phyloP scores from a whole-genome alignment of 164 flowering plant genomes.

The Houttuynia cordata region DNA sequence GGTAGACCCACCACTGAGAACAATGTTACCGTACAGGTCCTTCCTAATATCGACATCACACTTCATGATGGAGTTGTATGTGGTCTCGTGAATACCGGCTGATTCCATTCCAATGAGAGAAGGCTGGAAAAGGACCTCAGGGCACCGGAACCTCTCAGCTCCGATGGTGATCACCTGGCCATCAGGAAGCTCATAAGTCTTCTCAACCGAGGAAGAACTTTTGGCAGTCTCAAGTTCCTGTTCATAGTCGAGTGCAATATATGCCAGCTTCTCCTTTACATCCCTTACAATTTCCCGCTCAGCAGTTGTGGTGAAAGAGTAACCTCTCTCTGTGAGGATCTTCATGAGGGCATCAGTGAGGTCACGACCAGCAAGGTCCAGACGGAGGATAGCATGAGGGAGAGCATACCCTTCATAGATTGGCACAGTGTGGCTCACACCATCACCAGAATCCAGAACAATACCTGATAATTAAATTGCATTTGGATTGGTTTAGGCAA shows the following conservation, averaged over 20 bases:
- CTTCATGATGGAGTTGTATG: constrained; percentile 61
- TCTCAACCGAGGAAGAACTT: constrained; percentile 52
- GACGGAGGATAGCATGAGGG: constrained; percentile 60
- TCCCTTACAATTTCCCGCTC: constrained; percentile 69
- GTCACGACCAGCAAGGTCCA: constrained; percentile 64
- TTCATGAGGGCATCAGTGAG: constrained; percentile 61
- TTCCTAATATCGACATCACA: constrained; percentile 62
- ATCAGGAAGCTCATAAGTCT: constrained; percentile 59
- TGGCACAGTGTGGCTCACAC: constrained; percentile 53
- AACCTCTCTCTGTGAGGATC: constrained; percentile 62
- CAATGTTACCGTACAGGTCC: constrained; percentile 56
- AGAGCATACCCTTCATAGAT: constrained; percentile 60
- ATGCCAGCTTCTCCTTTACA: constrained; percentile 56
- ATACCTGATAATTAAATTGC: constrained; percentile 23
- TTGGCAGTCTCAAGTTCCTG: constrained; percentile 53
- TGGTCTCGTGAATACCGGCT: constrained; percentile 56
- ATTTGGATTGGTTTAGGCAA: background rate
- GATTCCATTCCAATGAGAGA: constrained; percentile 60
- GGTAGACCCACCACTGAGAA: constrained; percentile 62
- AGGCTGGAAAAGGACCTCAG: constrained; percentile 69
- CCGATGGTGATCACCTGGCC: constrained; percentile 66
- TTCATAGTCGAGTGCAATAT: constrained; percentile 58
- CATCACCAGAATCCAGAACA: constrained; percentile 60
- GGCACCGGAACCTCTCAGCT: constrained; percentile 64
- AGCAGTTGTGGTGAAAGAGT: constrained; percentile 52